A percentile compares a stretch with the other conserved stretches of the same genome.
Conservation (phyloP, 768 basidiomycete species). For the Suillus sp. region DNA sequence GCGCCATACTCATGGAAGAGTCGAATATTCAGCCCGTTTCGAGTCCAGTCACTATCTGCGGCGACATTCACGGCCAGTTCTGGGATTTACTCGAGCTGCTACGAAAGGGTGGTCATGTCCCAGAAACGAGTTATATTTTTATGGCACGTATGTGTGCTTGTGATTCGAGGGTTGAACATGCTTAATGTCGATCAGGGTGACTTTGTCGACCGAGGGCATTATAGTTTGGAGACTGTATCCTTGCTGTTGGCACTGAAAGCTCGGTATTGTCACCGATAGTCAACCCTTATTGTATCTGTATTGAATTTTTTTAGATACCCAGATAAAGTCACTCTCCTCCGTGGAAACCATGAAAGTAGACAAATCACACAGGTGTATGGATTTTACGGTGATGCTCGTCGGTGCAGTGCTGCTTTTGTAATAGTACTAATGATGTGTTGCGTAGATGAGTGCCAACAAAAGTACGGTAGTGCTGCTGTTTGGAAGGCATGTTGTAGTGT, state of each 20-base stretch:
- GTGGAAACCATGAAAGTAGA: slow-evolving; percentile 95
- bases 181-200: slow-evolving; percentile 69
- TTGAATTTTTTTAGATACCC: slow-evolving; percentile 65
- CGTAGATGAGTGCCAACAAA: slow-evolving; percentile 94
- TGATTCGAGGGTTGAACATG: slow-evolving; percentile 21
- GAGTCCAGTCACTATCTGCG: slow-evolving; percentile 92
- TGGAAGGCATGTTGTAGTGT: slow-evolving; percentile 98
- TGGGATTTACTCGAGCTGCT: slow-evolving; percentile 94
- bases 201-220: slow-evolving; percentile 96
- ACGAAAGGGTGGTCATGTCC: slow-evolving; percentile 81
- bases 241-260: slow-evolving; percentile 88
- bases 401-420: background rate
- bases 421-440: background rate
- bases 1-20: slow-evolving; percentile 90
- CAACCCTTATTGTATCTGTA: slow-evolving; percentile 13
- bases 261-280: slow-evolving; percentile 47
- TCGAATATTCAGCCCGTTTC: slow-evolving; percentile 97
- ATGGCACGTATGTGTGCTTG: slow-evolving; percentile 74
- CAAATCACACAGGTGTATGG: slow-evolving; percentile 99
- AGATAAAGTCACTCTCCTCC: slow-evolving; percentile 85
- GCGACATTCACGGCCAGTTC: slow-evolving; percentile 97
- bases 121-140: slow-evolving; percentile 92
- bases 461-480: slow-evolving; percentile 92
- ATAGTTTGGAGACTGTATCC: slow-evolving; percentile 93
- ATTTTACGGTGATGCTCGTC: slow-evolving; percentile 77